Conservation (phyloP, 2,329 filamentous ascomycete species). For the Trichoderma citrinoviride region DNA sequence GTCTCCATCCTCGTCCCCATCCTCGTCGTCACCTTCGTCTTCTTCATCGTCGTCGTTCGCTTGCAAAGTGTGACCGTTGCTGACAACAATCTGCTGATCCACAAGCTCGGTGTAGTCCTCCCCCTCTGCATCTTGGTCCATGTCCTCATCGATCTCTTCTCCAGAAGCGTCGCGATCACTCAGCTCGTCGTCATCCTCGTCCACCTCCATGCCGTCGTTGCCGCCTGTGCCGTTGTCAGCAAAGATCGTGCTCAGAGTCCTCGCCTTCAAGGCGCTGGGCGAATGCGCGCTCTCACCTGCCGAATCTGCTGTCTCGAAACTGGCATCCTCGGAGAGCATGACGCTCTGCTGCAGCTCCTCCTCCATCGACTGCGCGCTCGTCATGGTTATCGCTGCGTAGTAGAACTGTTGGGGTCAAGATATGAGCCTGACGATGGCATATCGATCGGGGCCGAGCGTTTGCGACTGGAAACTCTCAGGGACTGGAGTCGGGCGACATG, state of each 20-base stretch:
- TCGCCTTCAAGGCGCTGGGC: slow-evolving; percentile 25
- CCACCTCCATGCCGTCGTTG: slow-evolving; percentile 9
- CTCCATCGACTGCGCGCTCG: slow-evolving; percentile 54
- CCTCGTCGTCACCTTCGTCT: slow-evolving; percentile 28
- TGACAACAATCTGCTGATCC: slow-evolving; percentile 31
- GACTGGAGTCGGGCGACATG: slow-evolving; percentile 26
- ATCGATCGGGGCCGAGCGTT: slow-evolving; percentile 28
- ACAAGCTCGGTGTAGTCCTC: slow-evolving; percentile 41
- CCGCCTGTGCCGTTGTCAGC: not conserved
- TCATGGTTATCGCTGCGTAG: slow-evolving; percentile 41
- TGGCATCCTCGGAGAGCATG: slow-evolving; percentile 49
- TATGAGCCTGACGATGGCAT: slow-evolving; percentile 30
- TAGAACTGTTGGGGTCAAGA: slow-evolving; percentile 24
- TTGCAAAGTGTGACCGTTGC: slow-evolving; percentile 25
- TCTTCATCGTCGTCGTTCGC: slow-evolving; percentile 24
- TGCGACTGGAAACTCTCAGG: slow-evolving; percentile 29
- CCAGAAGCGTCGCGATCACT: slow-evolving; percentile 42
- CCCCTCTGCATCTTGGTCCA: slow-evolving; percentile 35
- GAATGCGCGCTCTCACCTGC: slow-evolving; percentile 31
- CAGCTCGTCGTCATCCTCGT: slow-evolving; percentile 36
- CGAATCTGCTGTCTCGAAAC: slow-evolving; percentile 39
- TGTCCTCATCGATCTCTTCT: slow-evolving; percentile 42
- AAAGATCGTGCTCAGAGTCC: not conserved
- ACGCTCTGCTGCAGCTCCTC: slow-evolving; percentile 58
- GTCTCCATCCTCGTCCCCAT: slow-evolving; percentile 41